These are phyloP conservation scores for Microcyclosporella mali DNA, from an alignment of 2,329 filamentous ascomycete genomes.

Conservation along the genomic window DNA sequence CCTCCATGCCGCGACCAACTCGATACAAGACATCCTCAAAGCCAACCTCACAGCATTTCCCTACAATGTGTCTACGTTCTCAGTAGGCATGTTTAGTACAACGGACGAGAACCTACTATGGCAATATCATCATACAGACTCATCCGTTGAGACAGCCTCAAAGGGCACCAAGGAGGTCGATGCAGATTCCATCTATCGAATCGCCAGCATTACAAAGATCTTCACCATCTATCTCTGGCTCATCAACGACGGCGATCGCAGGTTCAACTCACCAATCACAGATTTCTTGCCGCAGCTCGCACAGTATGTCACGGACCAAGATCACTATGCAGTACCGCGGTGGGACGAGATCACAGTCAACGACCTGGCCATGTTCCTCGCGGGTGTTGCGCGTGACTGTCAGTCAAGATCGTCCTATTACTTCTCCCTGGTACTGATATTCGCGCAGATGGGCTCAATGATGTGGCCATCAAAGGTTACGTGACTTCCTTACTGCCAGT, in stretches of 20 bases:
- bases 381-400: constrained; percentile 34
- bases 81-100: constrained; percentile 14
- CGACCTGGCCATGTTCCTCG: constrained; percentile 42
- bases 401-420: not conserved
- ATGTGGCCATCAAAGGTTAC: constrained; percentile 8
- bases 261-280: constrained; percentile 34
- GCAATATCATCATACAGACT: constrained; percentile 15
- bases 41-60: constrained; percentile 11
- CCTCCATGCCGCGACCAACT: constrained; percentile 10
- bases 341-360: constrained; percentile 47
- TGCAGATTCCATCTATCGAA: constrained; percentile 16
- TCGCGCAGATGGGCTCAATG: constrained; percentile 11
- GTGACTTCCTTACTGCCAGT: constrained; percentile 7
- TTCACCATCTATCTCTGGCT: constrained; percentile 18
- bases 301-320: constrained; percentile 22
- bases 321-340: constrained; percentile 33
- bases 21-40: constrained; percentile 11
- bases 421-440: not conserved
- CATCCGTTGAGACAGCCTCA: constrained; percentile 8
- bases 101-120: constrained; percentile 10
- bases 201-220: constrained; percentile 17
- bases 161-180: constrained; percentile 12
- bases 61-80: constrained; percentile 18
- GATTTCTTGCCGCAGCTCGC: constrained; percentile 40
- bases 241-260: constrained; percentile 13